phyloP scores from a whole-genome alignment of 805 yeast species.

The Hermanozyma aechmeae region DNA sequence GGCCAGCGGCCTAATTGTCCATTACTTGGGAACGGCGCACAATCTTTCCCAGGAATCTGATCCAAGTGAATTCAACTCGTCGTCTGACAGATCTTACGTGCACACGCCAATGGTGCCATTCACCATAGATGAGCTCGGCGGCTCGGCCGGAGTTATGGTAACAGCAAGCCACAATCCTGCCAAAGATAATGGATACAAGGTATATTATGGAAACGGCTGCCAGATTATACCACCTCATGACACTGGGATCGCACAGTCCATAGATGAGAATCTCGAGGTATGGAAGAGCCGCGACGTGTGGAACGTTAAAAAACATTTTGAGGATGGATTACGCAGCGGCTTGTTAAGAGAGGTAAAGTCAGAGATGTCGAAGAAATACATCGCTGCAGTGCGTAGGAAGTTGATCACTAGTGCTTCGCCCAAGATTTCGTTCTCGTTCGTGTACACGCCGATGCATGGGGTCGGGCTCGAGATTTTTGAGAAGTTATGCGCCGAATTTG shows the following conservation, averaged over 20 bases:
- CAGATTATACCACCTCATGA: slow-evolving; percentile 95
- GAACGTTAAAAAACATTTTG: slow-evolving; percentile 33
- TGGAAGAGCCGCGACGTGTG: slow-evolving; percentile 38
- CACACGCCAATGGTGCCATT: slow-evolving; percentile 95
- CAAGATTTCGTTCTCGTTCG: slow-evolving; percentile 35
- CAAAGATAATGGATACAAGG: slow-evolving; percentile 88
- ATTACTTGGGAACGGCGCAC: slow-evolving; percentile 40
- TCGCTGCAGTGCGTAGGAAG: slow-evolving; percentile 13
- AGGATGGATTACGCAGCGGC: slow-evolving; percentile 10
- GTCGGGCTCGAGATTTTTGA: slow-evolving; percentile 66
- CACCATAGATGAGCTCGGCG: slow-evolving; percentile 51
- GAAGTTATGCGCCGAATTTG: slow-evolving; percentile 29
- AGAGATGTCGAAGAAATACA: slow-evolving; percentile 34
- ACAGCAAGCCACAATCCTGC: slow-evolving; percentile 88
- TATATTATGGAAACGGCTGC: slow-evolving; percentile 88
- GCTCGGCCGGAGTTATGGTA: slow-evolving; percentile 84
- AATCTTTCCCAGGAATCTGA: slow-evolving; percentile 21
- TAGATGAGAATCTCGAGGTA: slow-evolving; percentile 53
- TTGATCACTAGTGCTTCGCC: slow-evolving; percentile 19
- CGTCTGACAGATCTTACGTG: slow-evolving; percentile 18
- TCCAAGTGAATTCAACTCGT: not conserved
- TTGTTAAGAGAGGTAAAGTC: slow-evolving; percentile 33
- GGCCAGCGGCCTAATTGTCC: slow-evolving; percentile 58
- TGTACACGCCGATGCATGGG: slow-evolving; percentile 95
- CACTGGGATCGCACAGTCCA: slow-evolving; percentile 53